Percentiles rank a stretch among this genome's conserved stretches.
phyloP scores from a whole-genome alignment of 441 rosid genomes.

The Erodium moschatum region DNA sequence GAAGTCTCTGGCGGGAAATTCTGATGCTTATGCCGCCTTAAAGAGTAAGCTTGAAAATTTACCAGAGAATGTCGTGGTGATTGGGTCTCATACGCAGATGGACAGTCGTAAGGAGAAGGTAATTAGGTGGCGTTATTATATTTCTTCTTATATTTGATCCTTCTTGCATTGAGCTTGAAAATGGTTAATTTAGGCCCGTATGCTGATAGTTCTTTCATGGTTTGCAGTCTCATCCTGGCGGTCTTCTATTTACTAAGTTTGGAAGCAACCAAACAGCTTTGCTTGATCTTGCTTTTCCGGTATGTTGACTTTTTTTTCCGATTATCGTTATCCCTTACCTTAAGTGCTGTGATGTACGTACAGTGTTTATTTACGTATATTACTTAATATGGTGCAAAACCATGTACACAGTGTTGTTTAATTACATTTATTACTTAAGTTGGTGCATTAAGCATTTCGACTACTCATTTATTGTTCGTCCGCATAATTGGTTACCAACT shows the following conservation, averaged over 20 bases:
- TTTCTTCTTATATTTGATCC: slow-evolving; percentile 6
- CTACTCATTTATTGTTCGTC: neutral
- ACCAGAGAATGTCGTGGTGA: slow-evolving; percentile 63
- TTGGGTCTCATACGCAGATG: slow-evolving; percentile 82
- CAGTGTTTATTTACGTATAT: neutral
- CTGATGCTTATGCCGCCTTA: slow-evolving; percentile 56
- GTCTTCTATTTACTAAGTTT: slow-evolving; percentile 89
- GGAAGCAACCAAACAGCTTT: slow-evolving; percentile 91
- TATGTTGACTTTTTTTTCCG: slow-evolving; percentile 27
- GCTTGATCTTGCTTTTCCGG: slow-evolving; percentile 91
- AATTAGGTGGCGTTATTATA: slow-evolving; percentile 16
- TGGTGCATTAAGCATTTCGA: neutral
- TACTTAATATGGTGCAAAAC: neutral
- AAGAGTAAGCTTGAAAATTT: slow-evolving; percentile 73
- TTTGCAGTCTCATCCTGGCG: slow-evolving; percentile 88
- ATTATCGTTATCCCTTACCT: neutral
- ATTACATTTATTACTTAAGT: neutral
- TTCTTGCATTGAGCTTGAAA: slow-evolving; percentile 5
- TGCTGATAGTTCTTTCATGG: slow-evolving; percentile 11
- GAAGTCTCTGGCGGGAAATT: slow-evolving; percentile 71
- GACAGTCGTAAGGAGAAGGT: slow-evolving; percentile 97
- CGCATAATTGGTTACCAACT: too few species aligned
- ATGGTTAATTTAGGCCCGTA: neutral
- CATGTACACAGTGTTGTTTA: too few species aligned
- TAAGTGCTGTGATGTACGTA: neutral